Evolutionary conservation across 1,139 yeast genomes (phyloP).

Genomic region (Pichia sp.): DNA sequence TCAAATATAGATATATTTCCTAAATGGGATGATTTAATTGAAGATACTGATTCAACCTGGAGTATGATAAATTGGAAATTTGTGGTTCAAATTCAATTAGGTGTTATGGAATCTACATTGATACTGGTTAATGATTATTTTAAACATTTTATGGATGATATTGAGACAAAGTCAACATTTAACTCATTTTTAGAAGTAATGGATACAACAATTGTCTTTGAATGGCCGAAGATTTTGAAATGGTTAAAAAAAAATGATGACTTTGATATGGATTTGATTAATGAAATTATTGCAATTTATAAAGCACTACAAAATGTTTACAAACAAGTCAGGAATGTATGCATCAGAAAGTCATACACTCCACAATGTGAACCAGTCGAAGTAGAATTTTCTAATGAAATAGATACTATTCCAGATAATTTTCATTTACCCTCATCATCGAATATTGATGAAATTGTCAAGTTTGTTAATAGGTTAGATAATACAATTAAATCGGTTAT

Average conservation of each 20-base stretch:
- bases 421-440: constrained; percentile 20
- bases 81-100: constrained; percentile 69
- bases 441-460: constrained; percentile 42
- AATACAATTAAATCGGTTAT: constrained; percentile 54
- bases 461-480: constrained; percentile 60
- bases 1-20: constrained; percentile 36
- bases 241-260: constrained; percentile 23
- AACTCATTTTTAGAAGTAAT: constrained; percentile 61
- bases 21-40: constrained; percentile 41
- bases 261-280: constrained; percentile 5
- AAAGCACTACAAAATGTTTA: constrained; percentile 36
- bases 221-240: constrained; percentile 58
- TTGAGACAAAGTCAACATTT: constrained; percentile 53
- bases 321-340: constrained; percentile 62
- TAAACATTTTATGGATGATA: constrained; percentile 66
- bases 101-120: constrained; percentile 70
- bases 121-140: constrained; percentile 70
- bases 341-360: constrained; percentile 72
- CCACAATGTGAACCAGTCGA: constrained; percentile 41
- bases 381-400: constrained; percentile 21
- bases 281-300: constrained; percentile 9
- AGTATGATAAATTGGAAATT: constrained; percentile 44
- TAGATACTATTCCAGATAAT: constrained; percentile 23
- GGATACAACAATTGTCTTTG: constrained; percentile 60
- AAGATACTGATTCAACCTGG: constrained; percentile 16